Percentiles rank a stretch among this genome's conserved stretches.
Conservation (phyloP, 441 rosid genomes). For the Dalechampia spathulata region DNA sequence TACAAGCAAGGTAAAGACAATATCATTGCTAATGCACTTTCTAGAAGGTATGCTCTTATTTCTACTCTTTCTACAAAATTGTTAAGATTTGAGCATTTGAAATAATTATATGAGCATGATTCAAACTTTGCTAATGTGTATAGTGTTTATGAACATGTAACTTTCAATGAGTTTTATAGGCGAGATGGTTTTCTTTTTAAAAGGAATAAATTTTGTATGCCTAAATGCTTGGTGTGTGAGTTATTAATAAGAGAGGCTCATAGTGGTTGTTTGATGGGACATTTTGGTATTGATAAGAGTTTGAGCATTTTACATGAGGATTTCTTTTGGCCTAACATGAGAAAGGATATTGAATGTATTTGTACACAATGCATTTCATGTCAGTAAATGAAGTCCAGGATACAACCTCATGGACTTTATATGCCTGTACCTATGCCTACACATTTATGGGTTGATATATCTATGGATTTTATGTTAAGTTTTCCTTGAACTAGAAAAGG, state of each 20-base stretch:
- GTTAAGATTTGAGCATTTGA: neutral
- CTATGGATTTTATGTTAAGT: no score
- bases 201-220: neutral
- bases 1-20: neutral
- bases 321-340: neutral
- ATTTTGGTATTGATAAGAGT: no score
- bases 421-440: neutral
- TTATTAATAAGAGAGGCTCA: neutral
- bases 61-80: no score
- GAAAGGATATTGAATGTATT: neutral
- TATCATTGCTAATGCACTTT: no score
- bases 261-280: neutral
- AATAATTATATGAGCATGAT: neutral
- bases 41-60: no score
- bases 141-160: neutral
- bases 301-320: neutral
- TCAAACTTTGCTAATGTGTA: neutral
- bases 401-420: neutral
- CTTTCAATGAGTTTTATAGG: no score
- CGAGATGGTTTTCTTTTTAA: no score
- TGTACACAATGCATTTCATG: neutral
- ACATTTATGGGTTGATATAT: neutral
- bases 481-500: neutral
- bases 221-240: neutral
- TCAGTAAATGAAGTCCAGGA: neutral